Conservation (phyloP, 2,329 filamentous ascomycete genomes). For the Colletotrichum cordylinicola region DNA sequence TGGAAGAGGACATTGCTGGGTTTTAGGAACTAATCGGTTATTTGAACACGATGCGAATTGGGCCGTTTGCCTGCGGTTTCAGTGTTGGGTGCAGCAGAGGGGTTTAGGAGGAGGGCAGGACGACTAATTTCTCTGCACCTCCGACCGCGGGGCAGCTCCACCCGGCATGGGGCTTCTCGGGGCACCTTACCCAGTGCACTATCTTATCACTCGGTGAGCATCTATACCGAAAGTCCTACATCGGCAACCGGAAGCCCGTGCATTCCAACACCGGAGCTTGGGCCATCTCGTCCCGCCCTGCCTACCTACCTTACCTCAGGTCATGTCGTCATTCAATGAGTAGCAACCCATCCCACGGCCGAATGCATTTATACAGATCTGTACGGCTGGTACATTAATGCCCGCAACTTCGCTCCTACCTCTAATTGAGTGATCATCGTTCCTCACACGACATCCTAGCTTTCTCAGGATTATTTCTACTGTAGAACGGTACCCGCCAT, state of each 20-base stretch:
- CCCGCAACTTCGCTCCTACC: not conserved
- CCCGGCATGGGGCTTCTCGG: not conserved
- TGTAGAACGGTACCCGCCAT: constrained; percentile 23
- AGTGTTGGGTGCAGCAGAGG: not conserved
- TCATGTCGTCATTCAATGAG: constrained; percentile 15
- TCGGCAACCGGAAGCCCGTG: not conserved
- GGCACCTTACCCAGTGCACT: not conserved
- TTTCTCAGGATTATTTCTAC: not conserved
- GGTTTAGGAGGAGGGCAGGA: not conserved
- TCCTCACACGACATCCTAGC: not conserved
- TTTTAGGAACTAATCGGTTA: not conserved
- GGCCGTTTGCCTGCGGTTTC: not conserved
- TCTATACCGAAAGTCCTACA: not conserved
- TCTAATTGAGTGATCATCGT: not conserved
- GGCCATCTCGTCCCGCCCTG: not conserved
- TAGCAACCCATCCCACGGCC: not conserved
- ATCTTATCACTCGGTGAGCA: not conserved
- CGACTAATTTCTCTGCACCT: not conserved
- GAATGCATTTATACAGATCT: not conserved
- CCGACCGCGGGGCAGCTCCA: constrained; percentile 13
- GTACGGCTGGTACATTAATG: not conserved
- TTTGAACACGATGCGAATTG: not conserved
- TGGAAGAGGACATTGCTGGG: constrained; percentile 46
- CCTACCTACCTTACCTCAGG: not conserved
- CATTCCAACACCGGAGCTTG: not conserved